phyloP scores from a whole-genome alignment of 768 basidiomycete genomes.

The Coprinellus micaceus region DNA sequence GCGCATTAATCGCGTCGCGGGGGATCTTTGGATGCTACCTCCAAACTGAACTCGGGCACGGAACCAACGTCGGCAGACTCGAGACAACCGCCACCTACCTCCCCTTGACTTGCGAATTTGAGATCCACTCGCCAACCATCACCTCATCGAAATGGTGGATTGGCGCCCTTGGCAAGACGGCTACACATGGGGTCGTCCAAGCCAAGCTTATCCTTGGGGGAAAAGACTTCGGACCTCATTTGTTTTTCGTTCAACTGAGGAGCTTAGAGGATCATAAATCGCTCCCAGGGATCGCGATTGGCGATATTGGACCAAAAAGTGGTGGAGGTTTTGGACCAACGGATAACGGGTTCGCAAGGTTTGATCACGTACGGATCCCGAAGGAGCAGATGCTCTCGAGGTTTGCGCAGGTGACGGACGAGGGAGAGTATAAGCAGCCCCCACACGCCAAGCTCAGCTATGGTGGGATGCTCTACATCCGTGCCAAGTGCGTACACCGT shows the following conservation, averaged over 20 bases:
- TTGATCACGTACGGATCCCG: conserved; percentile 63
- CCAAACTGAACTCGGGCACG: conserved; percentile 79
- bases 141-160: conserved; percentile 85
- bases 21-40: conserved; percentile 71
- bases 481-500: conserved; percentile 46
- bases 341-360: conserved; percentile 70
- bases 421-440: conserved; percentile 61
- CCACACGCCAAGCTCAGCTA: conserved; percentile 74
- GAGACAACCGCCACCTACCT: conserved; percentile 78
- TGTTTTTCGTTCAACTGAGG: conserved; percentile 71
- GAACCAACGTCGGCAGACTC: conserved; percentile 62
- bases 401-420: conserved; percentile 66
- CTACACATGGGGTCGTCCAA: conserved; percentile 74
- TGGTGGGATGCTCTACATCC: conserved; percentile 74
- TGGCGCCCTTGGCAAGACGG: conserved; percentile 65
- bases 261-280: conserved; percentile 45
- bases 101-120: conserved; percentile 64
- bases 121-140: conserved; percentile 70
- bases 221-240: conserved; percentile 63
- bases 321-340: conserved; percentile 42
- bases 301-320: conserved; percentile 72
- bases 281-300: conserved; percentile 58
- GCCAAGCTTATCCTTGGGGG: conserved; percentile 65
- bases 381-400: conserved; percentile 71
- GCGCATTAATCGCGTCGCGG: conserved; percentile 42